Evolutionary conservation across 768 basidiomycete genomes (phyloP), one percentile per base, ranked within the genome.

Genomic region (Brasilioporus rufonigricans): DNA sequence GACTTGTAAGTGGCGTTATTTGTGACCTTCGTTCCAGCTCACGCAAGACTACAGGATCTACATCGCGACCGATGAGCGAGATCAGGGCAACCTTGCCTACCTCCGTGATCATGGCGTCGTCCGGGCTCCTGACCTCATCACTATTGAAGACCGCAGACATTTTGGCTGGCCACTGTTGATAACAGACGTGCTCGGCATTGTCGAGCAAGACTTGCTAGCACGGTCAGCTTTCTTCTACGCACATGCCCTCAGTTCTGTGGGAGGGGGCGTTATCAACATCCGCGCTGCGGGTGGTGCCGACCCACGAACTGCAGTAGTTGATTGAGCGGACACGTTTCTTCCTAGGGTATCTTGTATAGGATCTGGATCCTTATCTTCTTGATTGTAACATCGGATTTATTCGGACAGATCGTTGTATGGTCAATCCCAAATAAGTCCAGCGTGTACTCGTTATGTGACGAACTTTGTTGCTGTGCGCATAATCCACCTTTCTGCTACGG

Each of bases 81-180:
- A 70, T 49, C 65, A 71, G 0, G 68, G 65, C 0, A 68, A 66
- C 32, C 65, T 77, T 16, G 61, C 62, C 27, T 71, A 69, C 48
- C 65, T 79, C 36, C 56, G 61, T 24, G 65, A 66, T 21, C 61
- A 71, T 11, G 74, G 76, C 8, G 77, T 69, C 1, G 48, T 80
- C 32, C 63, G 76, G 29, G 66, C 78, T 44, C 18, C 63, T 16
- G 78, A 79, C 54, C 66, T 79, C 33, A 63, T 79, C 51, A 76
- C 76, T 1, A 60, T 72, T 5, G 74, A 76, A 44, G 77, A 79
- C 52, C 70, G 73, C 12, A 67, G 73, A 43, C 65, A 54, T 11
- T 74, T 75, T 44, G 77, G 76, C 5, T 79, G 78, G 78, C 67
- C 71, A 10, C 40, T 78, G 45, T 53, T 79, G 52, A 44, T 78